Conservation (phyloP, 495 filamentous ascomycete species). For the Viridothelium virens region DNA sequence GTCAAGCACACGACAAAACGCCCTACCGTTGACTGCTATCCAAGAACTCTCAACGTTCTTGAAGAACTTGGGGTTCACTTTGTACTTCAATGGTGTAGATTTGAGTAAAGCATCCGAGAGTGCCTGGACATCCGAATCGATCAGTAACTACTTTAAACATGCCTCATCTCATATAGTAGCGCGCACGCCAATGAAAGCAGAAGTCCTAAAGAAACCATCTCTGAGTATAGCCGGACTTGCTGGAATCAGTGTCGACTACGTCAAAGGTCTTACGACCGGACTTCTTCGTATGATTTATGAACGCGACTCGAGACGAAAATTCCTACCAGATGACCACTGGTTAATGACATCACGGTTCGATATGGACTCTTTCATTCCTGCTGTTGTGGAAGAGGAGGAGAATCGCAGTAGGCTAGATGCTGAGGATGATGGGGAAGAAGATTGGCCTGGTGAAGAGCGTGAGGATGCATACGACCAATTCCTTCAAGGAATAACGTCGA, state of each 20-base stretch:
- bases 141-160: conserved; percentile 50
- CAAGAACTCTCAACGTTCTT: conserved; percentile 73
- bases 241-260: conserved; percentile 68
- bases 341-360: conserved; percentile 88
- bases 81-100: conserved; percentile 76
- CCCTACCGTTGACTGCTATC: conserved; percentile 61
- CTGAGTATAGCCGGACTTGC: conserved; percentile 46
- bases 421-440: conserved; percentile 39
- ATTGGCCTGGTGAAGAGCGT: conserved; percentile 43
- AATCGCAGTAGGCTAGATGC: conserved; percentile 58
- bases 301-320: conserved; percentile 81
- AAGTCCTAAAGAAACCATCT: conserved; percentile 12
- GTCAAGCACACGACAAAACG: conserved; percentile 49
- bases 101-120: conserved; percentile 35
- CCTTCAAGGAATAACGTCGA: conserved; percentile 44
- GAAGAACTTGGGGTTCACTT: conserved; percentile 83
- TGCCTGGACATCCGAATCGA: neutral
- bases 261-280: conserved; percentile 74
- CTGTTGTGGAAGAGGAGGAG: conserved; percentile 85
- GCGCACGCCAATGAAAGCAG: conserved; percentile 17
- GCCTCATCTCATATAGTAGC: neutral
- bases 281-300: conserved; percentile 85
- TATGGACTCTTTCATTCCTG: conserved; percentile 80
- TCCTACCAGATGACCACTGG: conserved; percentile 79
- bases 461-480: conserved; percentile 44